Evolutionary conservation across 768 basidiomycete species (phyloP).

Genomic region (Hericium coralloides): DNA sequence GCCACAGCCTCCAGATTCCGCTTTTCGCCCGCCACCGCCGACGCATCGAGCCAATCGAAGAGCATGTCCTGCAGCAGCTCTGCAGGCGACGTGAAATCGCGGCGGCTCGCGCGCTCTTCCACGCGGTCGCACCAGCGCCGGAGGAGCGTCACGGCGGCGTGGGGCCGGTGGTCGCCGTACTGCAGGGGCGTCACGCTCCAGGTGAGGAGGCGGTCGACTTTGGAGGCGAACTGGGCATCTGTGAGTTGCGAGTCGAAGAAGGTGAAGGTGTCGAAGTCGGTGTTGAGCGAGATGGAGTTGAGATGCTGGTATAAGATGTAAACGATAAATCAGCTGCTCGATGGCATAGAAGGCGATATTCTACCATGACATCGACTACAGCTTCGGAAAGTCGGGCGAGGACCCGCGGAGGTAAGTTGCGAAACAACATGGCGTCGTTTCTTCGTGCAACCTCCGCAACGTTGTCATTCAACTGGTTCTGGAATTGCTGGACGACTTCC

Average conservation of each 20-base stretch:
- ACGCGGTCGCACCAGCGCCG: constrained; percentile 52
- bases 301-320: constrained; percentile 39
- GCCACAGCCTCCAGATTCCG: constrained; percentile 53
- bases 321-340: not conserved
- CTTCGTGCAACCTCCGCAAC: constrained; percentile 64
- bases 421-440: constrained; percentile 76
- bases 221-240: constrained; percentile 40
- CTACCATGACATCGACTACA: constrained; percentile 43
- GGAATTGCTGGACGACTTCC: constrained; percentile 20
- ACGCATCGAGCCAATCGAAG: constrained; percentile 75
- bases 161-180: constrained; percentile 75
- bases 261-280: constrained; percentile 44
- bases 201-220: constrained; percentile 65
- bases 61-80: constrained; percentile 66
- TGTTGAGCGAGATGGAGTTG: constrained; percentile 64
- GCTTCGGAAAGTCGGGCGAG: constrained; percentile 54
- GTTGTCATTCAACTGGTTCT: constrained; percentile 42
- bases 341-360: not conserved
- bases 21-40: constrained; percentile 47
- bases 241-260: constrained; percentile 45
- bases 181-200: constrained; percentile 79
- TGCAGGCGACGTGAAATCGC: constrained; percentile 50
- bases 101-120: constrained; percentile 52
- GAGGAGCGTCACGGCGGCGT: constrained; percentile 65
- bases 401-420: constrained; percentile 51